phyloP scores from a whole-genome alignment of 1,284 basidiomycete genomes.

The Heterobasidion irregulare region DNA sequence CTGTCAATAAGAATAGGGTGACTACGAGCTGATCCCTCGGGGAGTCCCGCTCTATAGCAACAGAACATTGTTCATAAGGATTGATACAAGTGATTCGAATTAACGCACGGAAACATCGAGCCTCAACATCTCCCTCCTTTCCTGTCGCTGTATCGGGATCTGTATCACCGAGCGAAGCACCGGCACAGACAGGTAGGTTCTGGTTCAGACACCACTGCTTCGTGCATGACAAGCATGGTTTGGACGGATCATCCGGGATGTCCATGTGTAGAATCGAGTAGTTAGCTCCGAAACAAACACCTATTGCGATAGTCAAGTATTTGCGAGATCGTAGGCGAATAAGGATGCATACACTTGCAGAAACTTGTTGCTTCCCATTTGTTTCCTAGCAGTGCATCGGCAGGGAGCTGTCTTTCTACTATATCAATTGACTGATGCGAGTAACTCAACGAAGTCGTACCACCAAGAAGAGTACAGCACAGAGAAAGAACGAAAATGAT shows the following conservation, averaged over 20 bases:
- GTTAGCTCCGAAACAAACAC: constrained; percentile 85
- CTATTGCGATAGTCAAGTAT: constrained; percentile 28
- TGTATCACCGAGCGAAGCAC: constrained; percentile 78
- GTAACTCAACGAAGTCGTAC: no score
- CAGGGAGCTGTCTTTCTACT: constrained; percentile 28
- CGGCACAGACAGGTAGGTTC: constrained; percentile 79
- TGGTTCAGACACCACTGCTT: constrained; percentile 95
- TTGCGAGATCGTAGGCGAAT: constrained; percentile 3
- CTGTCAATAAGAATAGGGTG: constrained; percentile 79
- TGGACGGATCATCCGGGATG: constrained; percentile 74
- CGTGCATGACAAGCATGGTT: constrained; percentile 89
- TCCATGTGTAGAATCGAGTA: constrained; percentile 82
- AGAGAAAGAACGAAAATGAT: no score
- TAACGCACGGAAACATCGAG: constrained; percentile 87
- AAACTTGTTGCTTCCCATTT: constrained; percentile 82
- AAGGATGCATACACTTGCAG: constrained; percentile 61
- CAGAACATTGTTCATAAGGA: constrained; percentile 10
- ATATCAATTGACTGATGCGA: background rate
- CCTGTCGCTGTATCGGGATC: constrained; percentile 90
- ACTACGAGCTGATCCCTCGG: constrained; percentile 89
- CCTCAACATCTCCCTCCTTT: constrained; percentile 94
- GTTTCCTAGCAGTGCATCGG: constrained; percentile 36
- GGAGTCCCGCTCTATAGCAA: constrained; percentile 66
- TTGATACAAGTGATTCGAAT: background rate
- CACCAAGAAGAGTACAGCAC: no score